phyloP scores from a whole-genome alignment of 228 moss, liverwort and hornwort species.

The Sphagnum magellanicum region DNA sequence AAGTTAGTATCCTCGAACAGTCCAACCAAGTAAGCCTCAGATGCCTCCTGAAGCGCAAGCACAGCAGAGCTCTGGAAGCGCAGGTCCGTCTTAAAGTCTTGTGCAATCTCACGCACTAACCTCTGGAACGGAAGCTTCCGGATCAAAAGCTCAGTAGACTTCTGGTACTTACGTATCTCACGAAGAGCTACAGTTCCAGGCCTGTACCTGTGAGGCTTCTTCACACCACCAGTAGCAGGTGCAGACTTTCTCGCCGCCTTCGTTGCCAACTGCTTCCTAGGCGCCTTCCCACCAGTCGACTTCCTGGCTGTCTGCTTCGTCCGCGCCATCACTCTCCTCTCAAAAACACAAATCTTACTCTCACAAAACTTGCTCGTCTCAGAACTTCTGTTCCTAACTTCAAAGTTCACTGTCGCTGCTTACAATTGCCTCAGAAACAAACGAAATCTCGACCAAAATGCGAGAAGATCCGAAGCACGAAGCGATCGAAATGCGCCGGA shows the following conservation, averaged over 20 bases:
- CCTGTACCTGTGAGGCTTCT: constrained; percentile 1
- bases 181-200: not conserved
- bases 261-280: not conserved
- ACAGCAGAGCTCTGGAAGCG: not conserved
- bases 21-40: not conserved
- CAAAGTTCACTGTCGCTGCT: too few species aligned
- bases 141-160: not conserved
- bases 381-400: too few species aligned
- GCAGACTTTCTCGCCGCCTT: not conserved
- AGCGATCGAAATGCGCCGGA: too few species aligned
- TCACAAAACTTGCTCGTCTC: too few species aligned
- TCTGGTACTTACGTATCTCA: not conserved
- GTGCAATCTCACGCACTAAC: not conserved
- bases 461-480: too few species aligned
- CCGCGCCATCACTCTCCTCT: not conserved
- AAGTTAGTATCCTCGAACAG: not conserved
- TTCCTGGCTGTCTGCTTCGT: constrained; percentile 3
- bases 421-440: too few species aligned
- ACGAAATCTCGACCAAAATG: too few species aligned
- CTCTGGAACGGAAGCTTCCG: constrained; percentile 2
- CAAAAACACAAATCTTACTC: not conserved
- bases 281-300: not conserved
- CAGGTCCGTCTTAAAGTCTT: not conserved
- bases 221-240: not conserved
- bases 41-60: not conserved